Base-by-base conservation (phyloP, 2,329 filamentous ascomycete species). In the Neofusicoccum sp. region DNA sequence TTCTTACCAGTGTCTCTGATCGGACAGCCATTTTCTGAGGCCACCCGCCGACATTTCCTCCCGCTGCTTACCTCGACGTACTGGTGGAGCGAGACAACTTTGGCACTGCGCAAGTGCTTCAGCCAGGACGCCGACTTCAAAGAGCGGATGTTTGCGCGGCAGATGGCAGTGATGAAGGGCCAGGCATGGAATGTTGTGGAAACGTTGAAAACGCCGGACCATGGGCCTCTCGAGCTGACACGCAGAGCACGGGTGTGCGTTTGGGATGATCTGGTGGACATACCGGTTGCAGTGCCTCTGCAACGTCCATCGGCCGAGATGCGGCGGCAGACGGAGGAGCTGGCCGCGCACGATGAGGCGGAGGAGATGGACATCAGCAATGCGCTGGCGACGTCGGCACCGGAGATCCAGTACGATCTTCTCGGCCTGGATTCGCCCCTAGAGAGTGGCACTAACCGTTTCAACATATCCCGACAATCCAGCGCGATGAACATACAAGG, bases 161-260 rank as follows among this genome's bases (percentile, higher is more conserved):
- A 99, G 71, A 96, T 99, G 63, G 93, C 95, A 1, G 95, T 99
- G 62, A 96, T 99, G 91, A 99, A 99, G 76, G 95, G 95, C 9
- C 95, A 99, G 73, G 95, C 95, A 0, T 99, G 95, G 92, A 99
- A 99, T 72, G 95, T 99, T 0, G 95, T 99, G 4, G 95, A 99
- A 78, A 97, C 95, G 0, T 82, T 99, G 63, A 99, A 99, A 74
- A 90, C 90, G 16, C 82, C 86, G 0, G 95, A 98, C 70, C 93
- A 98, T 71, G 95, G 95, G 0, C 95, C 95, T 0, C 80, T 99
- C 16, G 95, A 98, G 76, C 84, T 99, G 58, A 98, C 95, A 4
- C 85, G 95, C 64, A 84, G 95, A 66, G 89, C 91, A 51, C 87
- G 93, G 68, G 93, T 99, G 16, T 96, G 92, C 69, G 93, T 99